Conservation (phyloP, 2,329 filamentous ascomycete species). For the Fulvia fulva region DNA sequence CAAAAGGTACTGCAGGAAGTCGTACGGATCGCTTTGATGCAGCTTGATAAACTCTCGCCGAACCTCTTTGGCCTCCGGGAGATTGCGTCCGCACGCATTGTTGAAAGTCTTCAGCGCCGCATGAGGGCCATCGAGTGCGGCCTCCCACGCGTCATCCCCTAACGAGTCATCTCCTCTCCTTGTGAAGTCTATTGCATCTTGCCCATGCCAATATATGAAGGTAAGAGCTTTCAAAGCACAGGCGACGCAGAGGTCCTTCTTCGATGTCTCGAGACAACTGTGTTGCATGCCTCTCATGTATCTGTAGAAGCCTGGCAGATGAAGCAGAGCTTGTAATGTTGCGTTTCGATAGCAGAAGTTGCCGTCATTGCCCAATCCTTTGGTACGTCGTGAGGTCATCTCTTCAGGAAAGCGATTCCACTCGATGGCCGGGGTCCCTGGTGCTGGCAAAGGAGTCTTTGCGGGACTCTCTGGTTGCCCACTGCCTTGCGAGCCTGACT, state of each 20-base stretch:
- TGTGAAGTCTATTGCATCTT: not conserved
- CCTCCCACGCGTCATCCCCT: too few relatives aligned
- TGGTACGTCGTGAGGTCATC: not conserved
- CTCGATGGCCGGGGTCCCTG: too few relatives aligned
- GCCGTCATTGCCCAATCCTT: constrained; percentile 12
- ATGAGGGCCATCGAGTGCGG: not conserved
- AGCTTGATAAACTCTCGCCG: not conserved
- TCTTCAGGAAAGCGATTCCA: constrained; percentile 5
- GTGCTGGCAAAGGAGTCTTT: too few relatives aligned
- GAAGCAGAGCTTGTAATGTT: constrained; percentile 9
- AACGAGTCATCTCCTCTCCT: too few relatives aligned
- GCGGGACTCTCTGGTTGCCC: not conserved
- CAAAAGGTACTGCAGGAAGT: constrained; percentile 9
- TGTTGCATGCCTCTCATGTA: constrained; percentile 10
- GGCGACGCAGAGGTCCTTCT: constrained; percentile 1
- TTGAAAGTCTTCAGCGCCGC: not conserved
- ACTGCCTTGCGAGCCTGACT: not conserved
- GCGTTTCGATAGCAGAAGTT: constrained; percentile 14
- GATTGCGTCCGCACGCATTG: not conserved
- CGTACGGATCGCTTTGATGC: constrained; percentile 4
- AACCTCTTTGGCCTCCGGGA: not conserved
- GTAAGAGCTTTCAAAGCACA: constrained; percentile 11
- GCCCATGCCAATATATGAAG: not conserved
- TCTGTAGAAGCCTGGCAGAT: constrained; percentile 11
- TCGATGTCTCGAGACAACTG: constrained; percentile 1